These are phyloP conservation scores for Cucurbita moschata DNA, from an alignment of 306 rosid genomes.

Conservation along the genomic window DNA sequence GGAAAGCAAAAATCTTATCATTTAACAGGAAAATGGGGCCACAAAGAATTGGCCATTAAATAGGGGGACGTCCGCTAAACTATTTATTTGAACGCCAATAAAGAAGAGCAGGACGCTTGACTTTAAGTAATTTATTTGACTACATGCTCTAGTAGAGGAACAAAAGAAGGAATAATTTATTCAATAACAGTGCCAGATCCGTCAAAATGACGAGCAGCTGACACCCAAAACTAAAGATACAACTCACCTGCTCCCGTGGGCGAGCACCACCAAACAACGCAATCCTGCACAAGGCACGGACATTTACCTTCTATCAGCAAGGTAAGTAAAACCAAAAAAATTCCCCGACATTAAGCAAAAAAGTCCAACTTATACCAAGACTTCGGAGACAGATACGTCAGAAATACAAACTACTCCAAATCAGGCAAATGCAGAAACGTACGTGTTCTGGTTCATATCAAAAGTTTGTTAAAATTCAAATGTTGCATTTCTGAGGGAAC, in stretches of 20 bases:
- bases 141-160: not conserved
- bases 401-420: not conserved
- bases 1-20: constrained; percentile 13
- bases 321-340: not conserved
- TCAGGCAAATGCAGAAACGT: not conserved
- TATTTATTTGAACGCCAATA: not conserved
- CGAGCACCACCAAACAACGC: constrained; percentile 95
- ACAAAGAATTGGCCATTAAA: not conserved
- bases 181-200: not conserved
- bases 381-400: not conserved
- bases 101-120: not conserved
- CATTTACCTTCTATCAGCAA: not conserved
- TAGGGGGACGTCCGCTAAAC: not conserved
- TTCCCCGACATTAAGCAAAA: not conserved
- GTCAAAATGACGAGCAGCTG: not conserved
- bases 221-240: not conserved
- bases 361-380: not conserved
- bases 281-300: constrained; percentile 47
- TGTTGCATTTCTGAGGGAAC: not conserved
- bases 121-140: not conserved
- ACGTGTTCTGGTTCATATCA: not conserved
- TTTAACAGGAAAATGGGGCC: constrained; percentile 7
- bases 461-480: not conserved
- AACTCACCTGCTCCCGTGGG: constrained; percentile 81
- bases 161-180: not conserved